These are phyloP conservation scores for Nepenthes mirabilis DNA, from an alignment of 148 eudicot species.

Conservation along the genomic window DNA sequence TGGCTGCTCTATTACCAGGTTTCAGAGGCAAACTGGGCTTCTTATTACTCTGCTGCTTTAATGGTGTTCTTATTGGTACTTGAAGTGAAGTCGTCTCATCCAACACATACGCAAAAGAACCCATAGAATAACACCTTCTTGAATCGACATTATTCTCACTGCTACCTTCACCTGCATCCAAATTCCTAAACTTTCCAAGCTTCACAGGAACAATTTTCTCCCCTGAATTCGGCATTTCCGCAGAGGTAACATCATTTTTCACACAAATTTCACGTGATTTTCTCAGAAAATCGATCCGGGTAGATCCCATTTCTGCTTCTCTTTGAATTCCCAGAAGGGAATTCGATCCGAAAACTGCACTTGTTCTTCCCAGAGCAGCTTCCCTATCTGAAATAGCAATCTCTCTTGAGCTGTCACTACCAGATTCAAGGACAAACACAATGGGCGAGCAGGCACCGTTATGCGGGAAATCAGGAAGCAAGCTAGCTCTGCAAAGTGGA, in stretches of 20 bases:
- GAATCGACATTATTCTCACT: conserved; percentile 24
- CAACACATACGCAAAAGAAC: conserved; percentile 84
- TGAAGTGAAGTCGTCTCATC: conserved; percentile 57
- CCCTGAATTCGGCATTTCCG: conserved; percentile 4
- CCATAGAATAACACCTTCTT: conserved; percentile 92
- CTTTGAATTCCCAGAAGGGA: too few species aligned
- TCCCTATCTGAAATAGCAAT: conserved; percentile 12
- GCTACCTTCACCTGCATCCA: conserved; percentile 33
- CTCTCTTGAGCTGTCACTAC: conserved; percentile 49
- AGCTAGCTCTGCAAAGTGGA: conserved; percentile 25
- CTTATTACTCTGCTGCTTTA: conserved; percentile 24
- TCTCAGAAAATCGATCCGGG: not conserved
- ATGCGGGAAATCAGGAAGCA: not conserved
- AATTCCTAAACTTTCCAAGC: conserved; percentile 70
- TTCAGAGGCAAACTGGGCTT: conserved; percentile 18
- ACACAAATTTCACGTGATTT: conserved; percentile 27
- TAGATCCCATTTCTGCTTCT: not conserved
- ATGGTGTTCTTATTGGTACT: conserved; percentile 62
- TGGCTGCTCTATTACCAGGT: conserved; percentile 37
- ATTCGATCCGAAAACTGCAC: not conserved
- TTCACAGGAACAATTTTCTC: conserved; percentile 55
- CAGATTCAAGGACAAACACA: conserved; percentile 74
- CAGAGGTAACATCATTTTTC: conserved; percentile 3
- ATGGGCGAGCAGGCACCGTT: conserved; percentile 15
- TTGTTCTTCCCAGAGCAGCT: conserved; percentile 10